Conservation (phyloP, 768 basidiomycete genomes). For the Rhizopogon sp. region DNA sequence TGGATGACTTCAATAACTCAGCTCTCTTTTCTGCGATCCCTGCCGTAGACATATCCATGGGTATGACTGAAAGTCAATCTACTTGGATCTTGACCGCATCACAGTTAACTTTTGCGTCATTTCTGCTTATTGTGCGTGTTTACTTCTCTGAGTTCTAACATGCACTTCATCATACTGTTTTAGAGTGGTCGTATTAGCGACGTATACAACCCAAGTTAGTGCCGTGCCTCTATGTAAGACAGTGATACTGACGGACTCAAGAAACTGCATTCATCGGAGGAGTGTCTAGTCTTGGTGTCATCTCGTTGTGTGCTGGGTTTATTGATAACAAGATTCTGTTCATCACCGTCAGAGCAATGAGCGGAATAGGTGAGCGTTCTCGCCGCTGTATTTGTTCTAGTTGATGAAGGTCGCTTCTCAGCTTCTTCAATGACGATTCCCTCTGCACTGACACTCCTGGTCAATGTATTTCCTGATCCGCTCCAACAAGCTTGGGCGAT, state of each 20-base stretch:
- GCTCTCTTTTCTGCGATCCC: slow-evolving; percentile 37
- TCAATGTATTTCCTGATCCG: slow-evolving; percentile 45
- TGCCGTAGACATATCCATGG: slow-evolving; percentile 18
- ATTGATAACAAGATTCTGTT: slow-evolving; percentile 39
- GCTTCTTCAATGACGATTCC: slow-evolving; percentile 48
- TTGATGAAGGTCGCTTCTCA: slow-evolving; percentile 12
- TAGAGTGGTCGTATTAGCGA: slow-evolving; percentile 37
- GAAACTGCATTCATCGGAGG: slow-evolving; percentile 40
- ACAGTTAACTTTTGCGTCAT: slow-evolving; percentile 38
- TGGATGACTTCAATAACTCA: slow-evolving; percentile 41
- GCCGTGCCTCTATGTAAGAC: background rate
- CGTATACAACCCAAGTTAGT: slow-evolving; percentile 36
- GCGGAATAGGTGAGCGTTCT: slow-evolving; percentile 36
- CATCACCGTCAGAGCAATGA: slow-evolving; percentile 46
- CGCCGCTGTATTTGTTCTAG: background rate
- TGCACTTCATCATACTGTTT: background rate
- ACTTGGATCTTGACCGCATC: slow-evolving; percentile 41
- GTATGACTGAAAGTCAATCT: slow-evolving; percentile 17
- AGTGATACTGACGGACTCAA: slow-evolving; percentile 6
- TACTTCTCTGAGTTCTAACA: background rate
- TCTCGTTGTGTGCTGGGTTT: slow-evolving; percentile 44
- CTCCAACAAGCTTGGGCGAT: slow-evolving; percentile 44
- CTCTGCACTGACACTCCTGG: slow-evolving; percentile 44
- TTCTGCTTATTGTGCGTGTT: slow-evolving; percentile 30
- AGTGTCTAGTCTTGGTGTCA: slow-evolving; percentile 33